Evolutionary conservation across 345 rosid species (phyloP).

Genomic region (Melaleuca quinquenervia): DNA sequence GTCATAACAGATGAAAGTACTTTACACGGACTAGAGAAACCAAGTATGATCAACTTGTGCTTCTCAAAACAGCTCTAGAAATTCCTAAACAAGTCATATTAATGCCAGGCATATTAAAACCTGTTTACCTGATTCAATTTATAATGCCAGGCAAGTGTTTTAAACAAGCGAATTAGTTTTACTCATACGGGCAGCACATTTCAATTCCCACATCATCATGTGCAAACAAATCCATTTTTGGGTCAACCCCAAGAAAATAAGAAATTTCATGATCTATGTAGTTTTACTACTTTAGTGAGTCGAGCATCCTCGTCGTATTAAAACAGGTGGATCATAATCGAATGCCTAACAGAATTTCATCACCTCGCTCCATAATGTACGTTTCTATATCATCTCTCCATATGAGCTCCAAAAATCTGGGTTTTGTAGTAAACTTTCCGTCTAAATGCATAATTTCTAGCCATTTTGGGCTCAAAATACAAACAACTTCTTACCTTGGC

Average conservation of each 20-base stretch:
- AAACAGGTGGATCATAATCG: background rate
- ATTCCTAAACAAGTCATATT: background rate
- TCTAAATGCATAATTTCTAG: background rate
- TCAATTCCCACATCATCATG: background rate
- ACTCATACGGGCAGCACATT: background rate
- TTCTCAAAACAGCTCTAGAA: background rate
- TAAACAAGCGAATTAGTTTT: background rate
- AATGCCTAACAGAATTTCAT: background rate
- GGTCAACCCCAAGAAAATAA: background rate
- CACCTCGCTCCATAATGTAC: background rate
- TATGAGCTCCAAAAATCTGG: background rate
- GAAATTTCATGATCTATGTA: background rate
- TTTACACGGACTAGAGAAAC: background rate
- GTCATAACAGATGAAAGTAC: background rate
- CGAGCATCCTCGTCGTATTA: background rate
- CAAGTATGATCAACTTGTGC: background rate
- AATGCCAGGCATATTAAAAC: background rate
- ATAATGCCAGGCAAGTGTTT: background rate
- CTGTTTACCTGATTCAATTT: background rate
- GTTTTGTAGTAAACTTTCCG: background rate
- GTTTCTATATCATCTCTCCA: background rate
- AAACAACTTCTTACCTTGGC: conserved; percentile 22
- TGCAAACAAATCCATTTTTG: background rate
- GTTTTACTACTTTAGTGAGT: background rate
- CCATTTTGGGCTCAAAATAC: background rate